phyloP scores from a whole-genome alignment of 2,329 filamentous ascomycete genomes.

The Aspergillus sp. region DNA sequence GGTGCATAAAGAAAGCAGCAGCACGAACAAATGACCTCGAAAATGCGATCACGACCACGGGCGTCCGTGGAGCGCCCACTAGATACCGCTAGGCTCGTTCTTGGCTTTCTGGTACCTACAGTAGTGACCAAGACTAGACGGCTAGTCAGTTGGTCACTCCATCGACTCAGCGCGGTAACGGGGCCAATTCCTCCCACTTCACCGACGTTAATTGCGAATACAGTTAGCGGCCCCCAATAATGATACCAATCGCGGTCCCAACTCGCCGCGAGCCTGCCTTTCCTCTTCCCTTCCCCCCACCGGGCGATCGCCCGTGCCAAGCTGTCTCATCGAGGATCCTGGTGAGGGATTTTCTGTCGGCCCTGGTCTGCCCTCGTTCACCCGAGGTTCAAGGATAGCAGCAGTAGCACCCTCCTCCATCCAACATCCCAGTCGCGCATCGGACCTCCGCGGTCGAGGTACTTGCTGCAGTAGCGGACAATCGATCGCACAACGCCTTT shows the following conservation, averaged over 20 bases:
- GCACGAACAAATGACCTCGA: not conserved
- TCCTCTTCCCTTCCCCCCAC: slow-evolving; percentile 19
- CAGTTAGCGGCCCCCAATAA: slow-evolving; percentile 7
- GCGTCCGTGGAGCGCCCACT: slow-evolving; percentile 8
- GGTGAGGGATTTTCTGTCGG: slow-evolving; percentile 36
- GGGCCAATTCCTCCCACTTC: slow-evolving; percentile 3
- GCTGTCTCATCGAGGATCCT: slow-evolving; percentile 33
- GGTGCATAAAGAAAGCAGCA: not conserved
- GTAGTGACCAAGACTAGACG: slow-evolving; percentile 26
- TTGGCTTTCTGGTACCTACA: slow-evolving; percentile 36
- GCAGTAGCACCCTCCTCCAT: not conserved
- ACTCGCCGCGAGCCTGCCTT: not conserved
- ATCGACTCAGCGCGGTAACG: slow-evolving; percentile 11
- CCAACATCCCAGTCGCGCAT: not conserved
- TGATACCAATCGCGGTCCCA: not conserved
- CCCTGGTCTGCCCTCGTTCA: not conserved
- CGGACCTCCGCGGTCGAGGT: slow-evolving; percentile 2
- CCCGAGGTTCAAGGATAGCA: not conserved
- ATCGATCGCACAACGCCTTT: not conserved
- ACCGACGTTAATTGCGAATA: slow-evolving; percentile 13
- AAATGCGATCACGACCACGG: not conserved
- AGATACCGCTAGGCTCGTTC: slow-evolving; percentile 13
- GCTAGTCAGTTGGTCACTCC: slow-evolving; percentile 12
- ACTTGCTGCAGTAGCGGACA: not conserved
- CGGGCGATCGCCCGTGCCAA: slow-evolving; percentile 36